Base-by-base conservation (phyloP, 2,329 filamentous ascomycete species). In the Tolypocladium tundrense region DNA sequence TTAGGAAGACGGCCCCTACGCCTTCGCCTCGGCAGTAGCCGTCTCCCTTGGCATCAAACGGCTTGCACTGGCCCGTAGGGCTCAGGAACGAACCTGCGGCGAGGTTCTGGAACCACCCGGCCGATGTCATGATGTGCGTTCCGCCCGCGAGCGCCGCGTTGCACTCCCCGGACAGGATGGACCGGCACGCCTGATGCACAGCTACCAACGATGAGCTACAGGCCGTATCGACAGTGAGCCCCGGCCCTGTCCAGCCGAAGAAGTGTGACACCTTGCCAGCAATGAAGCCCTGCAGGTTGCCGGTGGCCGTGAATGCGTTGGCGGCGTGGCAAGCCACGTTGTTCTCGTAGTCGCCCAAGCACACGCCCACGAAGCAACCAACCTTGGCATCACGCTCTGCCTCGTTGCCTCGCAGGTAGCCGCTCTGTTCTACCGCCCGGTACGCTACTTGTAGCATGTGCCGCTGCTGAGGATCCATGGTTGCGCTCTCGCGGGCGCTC, bases 1-100 rank as follows among this genome's bases (percentile, higher is more conserved):
- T 84, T 0, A 84, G 59, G 2, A 81, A 63, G 0, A 84, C 62
- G 0, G 69, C 61, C 0, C 64, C 76, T 3, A 73, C 63, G 0
- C 75, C 81, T 53, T 85, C 81, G 0, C 73, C 80, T 2, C 80
- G 70, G 11, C 74, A 80, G 60, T 83, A 84, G 0, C 81, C 82
- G 58, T 79, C 73, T 1, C 74, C 79, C 2, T 62, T 60, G 1
- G 65, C 62, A 31, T 72, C 70, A 41, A 72, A 74, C 0, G 71
- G 62, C 58, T 69, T 70, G 53, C 66, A 72, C 39, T 65, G 60
- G 0, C 72, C 72, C 0, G 68, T 69, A 2, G 63, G 60, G 53
- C 66, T 70, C 1, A 70, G 61, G n/a, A 73, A 69, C 1, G 58
- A 58, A 0, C 58, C 59, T 4, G 57, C 64, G n/a, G 63, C 62